phyloP scores from a whole-genome alignment of 1,284 basidiomycete genomes.

The Neonothopanus nambi region DNA sequence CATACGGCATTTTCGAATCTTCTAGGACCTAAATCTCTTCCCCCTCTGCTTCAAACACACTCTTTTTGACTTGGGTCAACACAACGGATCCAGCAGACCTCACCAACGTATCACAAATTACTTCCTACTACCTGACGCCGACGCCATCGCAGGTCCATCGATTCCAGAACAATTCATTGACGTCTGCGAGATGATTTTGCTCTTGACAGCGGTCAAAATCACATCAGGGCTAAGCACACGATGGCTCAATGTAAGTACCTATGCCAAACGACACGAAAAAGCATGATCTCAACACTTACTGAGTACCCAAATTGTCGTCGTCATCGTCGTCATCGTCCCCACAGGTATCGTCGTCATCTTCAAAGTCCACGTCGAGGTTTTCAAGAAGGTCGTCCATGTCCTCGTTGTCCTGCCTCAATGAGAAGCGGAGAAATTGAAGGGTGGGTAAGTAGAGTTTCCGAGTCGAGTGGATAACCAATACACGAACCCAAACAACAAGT shows the following conservation, averaged over 20 bases:
- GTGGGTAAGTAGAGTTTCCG: background rate
- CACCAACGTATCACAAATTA: no score
- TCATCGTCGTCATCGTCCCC: conserved; percentile 9
- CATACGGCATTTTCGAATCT: no score
- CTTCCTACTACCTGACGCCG: no score
- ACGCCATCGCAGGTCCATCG: conserved; percentile 9
- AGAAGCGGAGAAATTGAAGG: no score
- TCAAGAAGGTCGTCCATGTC: conserved; percentile 16
- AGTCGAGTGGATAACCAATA: background rate
- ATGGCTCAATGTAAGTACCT: background rate
- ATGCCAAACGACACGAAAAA: background rate
- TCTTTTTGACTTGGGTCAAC: no score
- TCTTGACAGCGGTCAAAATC: conserved; percentile 7
- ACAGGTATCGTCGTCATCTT: background rate
- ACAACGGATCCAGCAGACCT: no score
- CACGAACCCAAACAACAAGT: conserved; percentile 11
- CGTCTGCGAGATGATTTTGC: conserved; percentile 4
- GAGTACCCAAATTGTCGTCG: conserved; percentile 8
- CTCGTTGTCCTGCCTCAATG: conserved; percentile 7
- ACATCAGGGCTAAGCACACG: conserved; percentile 9
- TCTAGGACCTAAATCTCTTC: no score
- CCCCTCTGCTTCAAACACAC: no score
- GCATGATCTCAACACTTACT: background rate
- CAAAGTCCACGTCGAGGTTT: conserved; percentile 23
- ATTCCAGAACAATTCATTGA: conserved; percentile 17